Percentiles rank a stretch among this genome's conserved stretches.
These are phyloP conservation scores for Suillus cothurnatus DNA, from an alignment of 768 basidiomycete genomes.

Conservation along the genomic window DNA sequence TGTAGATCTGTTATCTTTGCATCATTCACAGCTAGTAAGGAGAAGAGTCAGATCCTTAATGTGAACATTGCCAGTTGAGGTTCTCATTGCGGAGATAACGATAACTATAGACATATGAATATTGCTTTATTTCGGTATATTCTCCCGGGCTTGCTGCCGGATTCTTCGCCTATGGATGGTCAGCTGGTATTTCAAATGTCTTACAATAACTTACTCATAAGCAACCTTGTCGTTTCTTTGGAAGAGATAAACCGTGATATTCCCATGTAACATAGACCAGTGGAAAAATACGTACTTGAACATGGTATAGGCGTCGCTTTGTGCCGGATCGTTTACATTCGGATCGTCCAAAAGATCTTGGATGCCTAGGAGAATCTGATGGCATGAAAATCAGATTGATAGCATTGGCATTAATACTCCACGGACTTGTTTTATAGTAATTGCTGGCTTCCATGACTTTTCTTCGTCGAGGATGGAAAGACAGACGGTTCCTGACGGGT, in stretches of 20 bases:
- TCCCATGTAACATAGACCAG: background rate
- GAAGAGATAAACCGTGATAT: slow-evolving; percentile 13
- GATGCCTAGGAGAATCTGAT: slow-evolving; percentile 90
- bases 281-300: slow-evolving; percentile 76
- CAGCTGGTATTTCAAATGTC: background rate
- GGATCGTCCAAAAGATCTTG: slow-evolving; percentile 96
- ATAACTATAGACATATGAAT: background rate
- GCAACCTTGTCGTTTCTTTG: slow-evolving; percentile 88
- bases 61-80: slow-evolving; percentile 72
- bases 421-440: slow-evolving; percentile 95
- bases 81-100: slow-evolving; percentile 2
- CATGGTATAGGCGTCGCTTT: slow-evolving; percentile 98
- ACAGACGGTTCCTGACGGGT: slow-evolving; percentile 98
- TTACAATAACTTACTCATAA: slow-evolving; percentile 72
- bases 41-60: slow-evolving; percentile 84
- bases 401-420: background rate
- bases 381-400: background rate
- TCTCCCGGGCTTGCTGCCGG: slow-evolving; percentile 85
- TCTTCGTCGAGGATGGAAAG: slow-evolving; percentile 98
- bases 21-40: slow-evolving; percentile 95
- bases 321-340: slow-evolving; percentile 96
- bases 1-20: slow-evolving; percentile 93
- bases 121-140: slow-evolving; percentile 70
- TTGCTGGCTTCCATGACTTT: slow-evolving; percentile 98
- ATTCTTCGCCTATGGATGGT: slow-evolving; percentile 67